Evolutionary conservation across 2,329 filamentous ascomycete genomes (phyloP).

Genomic region (Metarhizium rileyi): DNA sequence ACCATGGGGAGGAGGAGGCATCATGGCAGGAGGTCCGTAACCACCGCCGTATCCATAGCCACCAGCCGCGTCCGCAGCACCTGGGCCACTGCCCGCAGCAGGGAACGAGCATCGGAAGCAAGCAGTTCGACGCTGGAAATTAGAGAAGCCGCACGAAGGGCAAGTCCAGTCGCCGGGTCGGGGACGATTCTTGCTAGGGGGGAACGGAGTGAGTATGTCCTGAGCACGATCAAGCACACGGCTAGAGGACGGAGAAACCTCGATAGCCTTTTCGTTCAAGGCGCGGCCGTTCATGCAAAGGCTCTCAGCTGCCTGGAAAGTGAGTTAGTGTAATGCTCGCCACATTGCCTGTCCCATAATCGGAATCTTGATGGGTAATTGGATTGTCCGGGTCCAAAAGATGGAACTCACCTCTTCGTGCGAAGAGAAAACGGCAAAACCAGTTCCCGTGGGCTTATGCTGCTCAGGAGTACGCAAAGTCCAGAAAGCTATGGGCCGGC

Average conservation of each 20-base stretch:
- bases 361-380: neutral
- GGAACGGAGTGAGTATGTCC: conserved; percentile 94
- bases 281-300: conserved; percentile 98
- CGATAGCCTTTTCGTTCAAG: conserved; percentile 96
- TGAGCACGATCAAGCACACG: conserved; percentile 90
- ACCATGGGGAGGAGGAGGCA: conserved; percentile 69
- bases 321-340: neutral
- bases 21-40: conserved; percentile 67
- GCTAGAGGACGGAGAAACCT: conserved; percentile 95
- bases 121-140: conserved; percentile 96
- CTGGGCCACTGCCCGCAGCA: conserved; percentile 72
- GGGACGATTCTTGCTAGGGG: conserved; percentile 95
- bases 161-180: conserved; percentile 98
- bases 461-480: conserved; percentile 95
- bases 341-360: neutral
- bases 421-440: conserved; percentile 96
- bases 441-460: conserved; percentile 97
- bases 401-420: conserved; percentile 79
- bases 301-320: conserved; percentile 76
- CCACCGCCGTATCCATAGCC: conserved; percentile 52
- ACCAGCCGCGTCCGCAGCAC: conserved; percentile 50
- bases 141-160: conserved; percentile 96
- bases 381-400: neutral
- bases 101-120: conserved; percentile 99
- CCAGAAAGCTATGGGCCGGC: conserved; percentile 97